Evolutionary conservation across 2,329 filamentous ascomycete genomes (phyloP).

Genomic region (Dothiorella sarmentorum): DNA sequence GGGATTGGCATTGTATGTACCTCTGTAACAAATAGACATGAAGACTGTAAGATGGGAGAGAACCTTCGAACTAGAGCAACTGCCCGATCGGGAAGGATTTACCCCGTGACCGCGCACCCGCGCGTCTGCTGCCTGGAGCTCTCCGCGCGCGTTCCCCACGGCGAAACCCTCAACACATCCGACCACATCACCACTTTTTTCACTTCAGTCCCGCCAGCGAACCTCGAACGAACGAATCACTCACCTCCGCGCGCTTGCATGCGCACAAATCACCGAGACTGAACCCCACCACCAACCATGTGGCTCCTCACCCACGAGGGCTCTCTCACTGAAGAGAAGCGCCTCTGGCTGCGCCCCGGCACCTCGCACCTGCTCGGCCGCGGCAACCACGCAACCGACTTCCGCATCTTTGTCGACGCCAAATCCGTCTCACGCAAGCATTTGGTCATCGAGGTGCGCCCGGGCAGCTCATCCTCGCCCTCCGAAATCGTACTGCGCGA

Average conservation of each 20-base stretch:
- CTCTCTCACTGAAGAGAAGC: constrained; percentile 58
- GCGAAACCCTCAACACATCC: neutral
- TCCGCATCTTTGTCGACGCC: constrained; percentile 59
- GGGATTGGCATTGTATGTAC: neutral
- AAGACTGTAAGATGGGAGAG: neutral
- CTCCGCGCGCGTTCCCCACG: neutral
- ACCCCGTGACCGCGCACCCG: constrained; percentile 6
- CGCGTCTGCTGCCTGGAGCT: constrained; percentile 10
- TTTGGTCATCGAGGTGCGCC: constrained; percentile 72
- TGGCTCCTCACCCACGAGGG: constrained; percentile 56
- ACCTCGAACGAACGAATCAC: too few species aligned
- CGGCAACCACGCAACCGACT: constrained; percentile 47
- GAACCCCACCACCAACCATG: constrained; percentile 40
- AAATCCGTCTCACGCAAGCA: constrained; percentile 88
- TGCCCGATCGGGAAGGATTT: neutral
- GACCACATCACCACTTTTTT: neutral
- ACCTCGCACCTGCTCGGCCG: constrained; percentile 83
- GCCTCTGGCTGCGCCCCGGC: constrained; percentile 81
- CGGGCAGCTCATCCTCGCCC: constrained; percentile 57
- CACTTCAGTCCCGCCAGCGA: too few species aligned
- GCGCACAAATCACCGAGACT: too few species aligned
- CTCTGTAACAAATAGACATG: neutral
- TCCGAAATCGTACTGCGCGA: constrained; percentile 74
- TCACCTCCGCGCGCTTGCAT: neutral
- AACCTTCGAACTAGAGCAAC: neutral